Base-by-base conservation (phyloP, 768 basidiomycete genomes). In the Phylloporus sp. region DNA sequence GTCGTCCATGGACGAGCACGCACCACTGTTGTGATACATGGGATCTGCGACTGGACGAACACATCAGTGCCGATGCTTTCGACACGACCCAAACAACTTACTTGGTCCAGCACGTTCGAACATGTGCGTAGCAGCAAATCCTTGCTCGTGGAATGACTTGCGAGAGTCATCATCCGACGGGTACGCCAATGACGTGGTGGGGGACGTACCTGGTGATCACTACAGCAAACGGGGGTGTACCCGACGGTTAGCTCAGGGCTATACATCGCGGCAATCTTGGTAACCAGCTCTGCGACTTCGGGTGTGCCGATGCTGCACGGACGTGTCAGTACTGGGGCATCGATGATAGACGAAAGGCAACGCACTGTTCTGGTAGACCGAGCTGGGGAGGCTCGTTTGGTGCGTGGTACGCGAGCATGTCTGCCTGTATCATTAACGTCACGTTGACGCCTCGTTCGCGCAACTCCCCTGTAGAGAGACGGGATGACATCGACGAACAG, bases 391-490 rank as follows among this genome's bases (percentile, higher is more conserved):
- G 88, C 68, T 96, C 93, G 22, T 76, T 77, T 0, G 81, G 79
- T 17, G 71, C 81, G 50, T 82, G 89, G 62, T 92, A 95, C 0
- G 81, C 93, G 33, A 89, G 75, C 93, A 95, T 95, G 58, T 96
- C 93, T 0, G 88, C 88, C 64, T 95, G 93, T 39, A 94, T 73
- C 79, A 94, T 89, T 27, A 95, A 60, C 1, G 85, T 80, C 37
- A 95, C 68, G 54, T 90, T 84, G 21, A 80, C 82, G 46, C 77
- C 71, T 17, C 65, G 64, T 23, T 65, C 67, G 45, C 80, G 74
- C 59, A 93, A 60, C 58, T 83, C 72, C 18, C 70, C 87, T 90
- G 55, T 2, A 18, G 9, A 10, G 18, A 17, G 28, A 9, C 23
- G n/a, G n/a, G n/a, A 15, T 5, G 5, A 22, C 1, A 23, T 46